Base-by-base conservation (phyloP, 768 basidiomycete genomes). In the Scleroderma citrinum region DNA sequence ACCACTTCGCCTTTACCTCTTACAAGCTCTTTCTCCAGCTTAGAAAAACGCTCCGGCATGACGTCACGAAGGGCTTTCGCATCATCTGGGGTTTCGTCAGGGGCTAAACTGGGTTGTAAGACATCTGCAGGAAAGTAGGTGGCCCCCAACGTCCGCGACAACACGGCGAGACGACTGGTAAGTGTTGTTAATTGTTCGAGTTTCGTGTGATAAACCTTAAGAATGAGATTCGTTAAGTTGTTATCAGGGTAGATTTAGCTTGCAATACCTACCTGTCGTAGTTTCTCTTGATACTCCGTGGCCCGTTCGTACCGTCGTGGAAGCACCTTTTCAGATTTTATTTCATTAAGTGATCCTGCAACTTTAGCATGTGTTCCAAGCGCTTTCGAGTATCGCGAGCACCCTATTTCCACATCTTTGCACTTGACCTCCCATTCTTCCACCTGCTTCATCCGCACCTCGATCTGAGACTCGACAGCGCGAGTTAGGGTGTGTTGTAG, bases 1-100 rank as follows among this genome's bases (percentile, higher is more conserved):
- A 91, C 87, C 47, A 91, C 76, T 77, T 94, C 92, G n/a, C 78
- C 77, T 66, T 92, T 92, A 11, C 88, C 90, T 46, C 85, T 74
- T 10, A 87, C 82, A 16, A 92, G 76, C 59, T 93, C 90, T 62
- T 87, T 85, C 72, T 93, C 89, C 5, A 94, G 71, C 57, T 73
- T 83, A 40, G 80, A 75, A 60, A 94, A 89, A 12, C 87, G 77
- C 55, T 92, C 90, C 0, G 86, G 83, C 11, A 82, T 84, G 14
- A 92, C 87, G 57, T 93, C 87, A 20, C 78, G 73, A 58, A 78
- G 74, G 5, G 76, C 69, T 37, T 57, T 53, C 3, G 69, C 53
- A 50, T 70, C 61, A 29, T 69, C 64, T 3, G 65, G 46, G 45
- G 62, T 60, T 49, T 79, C 77, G 7, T 72, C 77, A 7, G 55